Evolutionary conservation across 1,139 yeast genomes (phyloP), one percentile per base, ranked within the genome.

Genomic region (Debaryomyces subglobosus): DNA sequence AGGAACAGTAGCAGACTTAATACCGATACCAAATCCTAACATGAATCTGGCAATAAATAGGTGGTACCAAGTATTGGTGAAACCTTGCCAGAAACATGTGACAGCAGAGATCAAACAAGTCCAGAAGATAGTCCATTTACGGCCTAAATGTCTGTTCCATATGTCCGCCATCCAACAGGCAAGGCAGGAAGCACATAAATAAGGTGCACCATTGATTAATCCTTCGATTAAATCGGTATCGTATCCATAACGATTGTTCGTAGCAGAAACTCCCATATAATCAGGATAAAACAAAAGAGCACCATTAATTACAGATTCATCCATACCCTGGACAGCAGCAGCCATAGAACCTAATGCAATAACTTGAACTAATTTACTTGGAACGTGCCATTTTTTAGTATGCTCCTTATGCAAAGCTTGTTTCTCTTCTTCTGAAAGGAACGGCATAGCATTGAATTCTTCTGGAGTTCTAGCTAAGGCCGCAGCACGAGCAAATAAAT

Each of bases 291-390:
- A 85, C 43, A 89, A 68, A 48, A 85, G 81, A 8, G 96, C 96
- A 55, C 96, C 97, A 59, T 89, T 88, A 50, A 87, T 80, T 20
- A 89, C 96, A 1, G 95, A 79, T 65, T 89, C 96, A 65, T 89
- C 97, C 90, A 89, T 89, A 61, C 97, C 97, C 66, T 89, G 96
- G 33, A 90, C 92, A 7, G 92, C 89, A 18, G 96, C 97, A 47
- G 95, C 90, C 84, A 89, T 81, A 5, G 96, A 86, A 38, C 92
- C 86, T 63, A 89, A 80, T 15, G 88, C 78, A 48, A 87, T 81
- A 47, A 89, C 83, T 54, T 77, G 81, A 55, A 84, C 68, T 59
- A 89, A 72, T 50, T 81, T 80, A 30, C 57, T 55, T 0, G 96
- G 94, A 43, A 85, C 74, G 48, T 74, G 72, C 89, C 90, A 86